Conservation (phyloP, 2,329 filamentous ascomycete genomes). For the Fusarium secorum region DNA sequence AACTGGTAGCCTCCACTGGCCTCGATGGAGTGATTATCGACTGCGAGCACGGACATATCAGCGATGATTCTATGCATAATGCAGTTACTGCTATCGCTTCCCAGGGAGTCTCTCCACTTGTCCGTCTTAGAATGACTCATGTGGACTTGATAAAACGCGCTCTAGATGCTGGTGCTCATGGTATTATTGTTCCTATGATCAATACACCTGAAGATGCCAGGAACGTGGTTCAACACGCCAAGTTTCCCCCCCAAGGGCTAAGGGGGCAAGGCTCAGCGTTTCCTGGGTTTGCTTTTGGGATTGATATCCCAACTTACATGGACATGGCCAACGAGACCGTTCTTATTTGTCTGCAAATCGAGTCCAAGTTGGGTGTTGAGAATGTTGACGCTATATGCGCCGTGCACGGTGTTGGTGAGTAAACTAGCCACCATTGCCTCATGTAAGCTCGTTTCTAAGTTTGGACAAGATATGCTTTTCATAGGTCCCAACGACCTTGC, state of each 20-base stretch:
- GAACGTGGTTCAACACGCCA: background rate
- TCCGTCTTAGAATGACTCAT: background rate
- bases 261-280: background rate
- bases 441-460: background rate
- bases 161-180: background rate
- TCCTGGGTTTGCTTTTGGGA: background rate
- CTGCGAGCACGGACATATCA: slow-evolving; percentile 32
- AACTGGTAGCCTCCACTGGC: background rate
- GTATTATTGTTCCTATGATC: background rate
- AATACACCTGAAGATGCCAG: background rate
- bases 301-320: background rate
- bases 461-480: background rate
- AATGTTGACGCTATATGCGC: background rate
- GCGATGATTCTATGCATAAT: slow-evolving; percentile 13
- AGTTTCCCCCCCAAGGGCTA: background rate
- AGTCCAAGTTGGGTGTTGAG: background rate
- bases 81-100: slow-evolving; percentile 7
- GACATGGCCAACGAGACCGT: background rate
- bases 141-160: background rate
- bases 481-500: background rate
- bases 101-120: slow-evolving; percentile 1
- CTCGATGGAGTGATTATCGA: slow-evolving; percentile 8
- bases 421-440: background rate
- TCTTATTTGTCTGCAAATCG: background rate
- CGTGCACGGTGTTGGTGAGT: background rate